A percentile compares a stretch with the other conserved stretches of the same genome.
These are phyloP conservation scores for Recurvomyces mirabilis DNA, from an alignment of 495 filamentous ascomycete genomes.

Conservation along the genomic window DNA sequence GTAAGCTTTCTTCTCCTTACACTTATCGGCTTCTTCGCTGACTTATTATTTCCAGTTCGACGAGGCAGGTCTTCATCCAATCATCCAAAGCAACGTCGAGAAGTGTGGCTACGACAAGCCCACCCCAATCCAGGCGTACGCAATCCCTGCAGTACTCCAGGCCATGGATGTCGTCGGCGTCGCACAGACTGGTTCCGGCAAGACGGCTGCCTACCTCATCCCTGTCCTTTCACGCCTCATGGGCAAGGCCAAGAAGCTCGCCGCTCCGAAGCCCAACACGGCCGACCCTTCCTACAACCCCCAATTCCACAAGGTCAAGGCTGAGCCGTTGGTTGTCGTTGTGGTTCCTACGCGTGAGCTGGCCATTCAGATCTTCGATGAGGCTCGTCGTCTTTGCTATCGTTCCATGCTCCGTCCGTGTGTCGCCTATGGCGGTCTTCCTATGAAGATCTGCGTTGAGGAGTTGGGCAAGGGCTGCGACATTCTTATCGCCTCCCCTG, in stretches of 20 bases:
- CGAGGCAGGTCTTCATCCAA: slow-evolving; percentile 73
- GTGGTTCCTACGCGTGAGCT: slow-evolving; percentile 84
- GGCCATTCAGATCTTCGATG: slow-evolving; percentile 86
- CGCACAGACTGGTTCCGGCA: slow-evolving; percentile 96
- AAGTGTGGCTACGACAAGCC: slow-evolving; percentile 55
- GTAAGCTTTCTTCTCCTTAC: slow-evolving; percentile 27
- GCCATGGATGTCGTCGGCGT: slow-evolving; percentile 73
- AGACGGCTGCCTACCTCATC: slow-evolving; percentile 86
- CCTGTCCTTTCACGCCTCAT: slow-evolving; percentile 82
- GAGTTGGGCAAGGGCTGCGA: slow-evolving; percentile 80
- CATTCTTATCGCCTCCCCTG: slow-evolving; percentile 76
- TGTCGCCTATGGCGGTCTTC: slow-evolving; percentile 78
- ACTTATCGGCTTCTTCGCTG: not conserved
- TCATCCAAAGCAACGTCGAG: slow-evolving; percentile 65
- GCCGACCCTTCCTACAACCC: slow-evolving; percentile 33
- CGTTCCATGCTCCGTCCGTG: slow-evolving; percentile 89
- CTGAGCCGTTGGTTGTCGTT: slow-evolving; percentile 77
- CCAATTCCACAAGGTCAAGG: slow-evolving; percentile 39
- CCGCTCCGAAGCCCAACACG: slow-evolving; percentile 58
- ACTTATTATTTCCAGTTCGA: slow-evolving; percentile 42
- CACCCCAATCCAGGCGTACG: slow-evolving; percentile 78
- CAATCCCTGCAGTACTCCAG: slow-evolving; percentile 60
- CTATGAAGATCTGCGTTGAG: slow-evolving; percentile 48
- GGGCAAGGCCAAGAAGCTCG: slow-evolving; percentile 82
- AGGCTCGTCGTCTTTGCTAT: slow-evolving; percentile 82